A percentile compares a stretch with the other conserved stretches of the same genome.
Conservation (phyloP, 2,329 filamentous ascomycete genomes). For the Calonectria hongkongensis region DNA sequence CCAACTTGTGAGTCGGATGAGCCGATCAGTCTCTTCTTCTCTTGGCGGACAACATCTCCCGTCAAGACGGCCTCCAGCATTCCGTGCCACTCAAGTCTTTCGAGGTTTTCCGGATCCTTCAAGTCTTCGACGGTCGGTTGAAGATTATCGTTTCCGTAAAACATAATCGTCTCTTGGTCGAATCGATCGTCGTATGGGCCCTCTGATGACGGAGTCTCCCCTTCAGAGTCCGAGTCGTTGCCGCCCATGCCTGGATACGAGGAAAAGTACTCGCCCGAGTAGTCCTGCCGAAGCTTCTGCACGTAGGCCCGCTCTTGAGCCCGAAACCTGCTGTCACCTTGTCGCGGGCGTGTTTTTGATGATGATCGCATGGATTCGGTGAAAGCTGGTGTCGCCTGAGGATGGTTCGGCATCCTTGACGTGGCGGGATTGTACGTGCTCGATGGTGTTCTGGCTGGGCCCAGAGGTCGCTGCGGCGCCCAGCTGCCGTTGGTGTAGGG, state of each 20-base stretch:
- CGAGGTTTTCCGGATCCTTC: slow-evolving; percentile 89
- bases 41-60: slow-evolving; percentile 96
- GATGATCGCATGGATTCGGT: slow-evolving; percentile 69
- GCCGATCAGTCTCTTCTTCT: slow-evolving; percentile 96
- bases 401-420: slow-evolving; percentile 67
- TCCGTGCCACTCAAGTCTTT: slow-evolving; percentile 96
- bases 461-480: slow-evolving; percentile 80
- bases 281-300: slow-evolving; percentile 89
- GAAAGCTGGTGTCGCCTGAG: slow-evolving; percentile 65
- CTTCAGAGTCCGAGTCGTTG: slow-evolving; percentile 90
- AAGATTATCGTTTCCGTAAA: slow-evolving; percentile 91
- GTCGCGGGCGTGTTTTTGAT: slow-evolving; percentile 70
- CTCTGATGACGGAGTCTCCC: slow-evolving; percentile 91
- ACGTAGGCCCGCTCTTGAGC: slow-evolving; percentile 94
- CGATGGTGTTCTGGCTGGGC: slow-evolving; percentile 83
- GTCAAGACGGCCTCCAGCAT: slow-evolving; percentile 98
- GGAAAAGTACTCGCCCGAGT: slow-evolving; percentile 80
- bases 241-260: slow-evolving; percentile 77
- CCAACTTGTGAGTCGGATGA: slow-evolving; percentile 76
- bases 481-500: slow-evolving; percentile 62
- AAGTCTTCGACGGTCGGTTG: slow-evolving; percentile 93
- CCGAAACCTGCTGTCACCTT: slow-evolving; percentile 66
- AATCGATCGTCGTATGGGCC: slow-evolving; percentile 89
- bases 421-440: slow-evolving; percentile 85
- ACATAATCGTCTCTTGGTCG: slow-evolving; percentile 94